Evolutionary conservation across 768 basidiomycete genomes (phyloP), one percentile per base, ranked within the genome.

Genomic region (Podaxis mareebaensis): DNA sequence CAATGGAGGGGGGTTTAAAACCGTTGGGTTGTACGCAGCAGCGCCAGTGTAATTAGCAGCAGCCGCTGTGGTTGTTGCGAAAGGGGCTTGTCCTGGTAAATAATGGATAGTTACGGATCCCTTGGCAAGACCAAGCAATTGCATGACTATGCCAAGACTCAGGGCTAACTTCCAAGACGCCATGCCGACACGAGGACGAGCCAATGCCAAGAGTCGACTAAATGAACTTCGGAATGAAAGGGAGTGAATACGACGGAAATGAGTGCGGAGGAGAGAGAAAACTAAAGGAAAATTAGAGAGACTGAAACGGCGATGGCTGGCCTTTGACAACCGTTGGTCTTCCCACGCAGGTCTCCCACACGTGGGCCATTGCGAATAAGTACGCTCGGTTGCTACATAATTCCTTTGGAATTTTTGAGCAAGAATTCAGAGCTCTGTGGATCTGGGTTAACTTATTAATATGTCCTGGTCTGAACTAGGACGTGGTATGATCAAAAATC

Each of bases 1-100:
- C 0, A 85, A 73, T 0, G 85, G 69, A 5, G 88, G 87, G 1
- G 87, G 73, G 33, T 66, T 71, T 5, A 90, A 77, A 8, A 77
- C 68, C 0, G 79, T 80, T 3, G 81, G 78, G 67, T 89, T 81
- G 67, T 87, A 88, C 0, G 83, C 84, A 5, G 85, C 82, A 2
- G 79, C 71, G 1, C 81, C 81, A 0, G 83, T 85, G 64, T 82
- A 85, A 8, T 68, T 72, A 3, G 81, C 76, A 26, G 77, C 72
- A 2, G 73, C 60, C 7, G 77, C 79, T n/a, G 75, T 71, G 3
- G 73, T 68, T n/a, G 69, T 57, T 1, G 68, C 67, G n/a, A 72
- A 51, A 0, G 70, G 74, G 24, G 63, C 53, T 64, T 80, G 75
- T 52, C 74, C 76, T 44, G 69, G 68, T 6, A 64, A 70, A 56